phyloP scores from a whole-genome alignment of 129 eudicot genomes.

The Arctium minus region DNA sequence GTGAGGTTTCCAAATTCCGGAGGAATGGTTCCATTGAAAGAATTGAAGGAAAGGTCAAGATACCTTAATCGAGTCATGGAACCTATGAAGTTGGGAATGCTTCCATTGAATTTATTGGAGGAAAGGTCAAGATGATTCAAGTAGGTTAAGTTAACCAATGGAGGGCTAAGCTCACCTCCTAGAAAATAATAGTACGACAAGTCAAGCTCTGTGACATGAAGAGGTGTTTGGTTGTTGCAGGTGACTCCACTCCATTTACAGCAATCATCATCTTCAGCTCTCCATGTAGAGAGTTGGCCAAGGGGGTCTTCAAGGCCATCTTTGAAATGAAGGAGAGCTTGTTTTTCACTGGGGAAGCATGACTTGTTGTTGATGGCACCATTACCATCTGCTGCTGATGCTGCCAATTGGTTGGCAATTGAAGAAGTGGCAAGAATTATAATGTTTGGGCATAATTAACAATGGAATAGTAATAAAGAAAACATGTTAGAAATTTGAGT shows the following conservation, averaged over 20 bases:
- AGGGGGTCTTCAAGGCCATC: not conserved
- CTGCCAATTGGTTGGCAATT: too few relatives aligned
- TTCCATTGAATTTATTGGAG: not conserved
- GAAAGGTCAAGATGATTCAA: slow-evolving; percentile 23
- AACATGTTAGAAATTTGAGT: too few relatives aligned
- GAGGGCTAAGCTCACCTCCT: slow-evolving; percentile 25
- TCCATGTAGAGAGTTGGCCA: too few relatives aligned
- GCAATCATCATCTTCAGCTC: too few relatives aligned
- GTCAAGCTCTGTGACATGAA: not conserved
- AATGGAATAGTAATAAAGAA: too few relatives aligned
- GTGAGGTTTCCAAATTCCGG: not conserved
- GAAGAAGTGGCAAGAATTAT: too few relatives aligned
- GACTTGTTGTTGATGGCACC: not conserved
- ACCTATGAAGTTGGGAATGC: not conserved
- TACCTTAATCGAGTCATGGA: not conserved
- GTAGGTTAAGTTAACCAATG: slow-evolving; percentile 21
- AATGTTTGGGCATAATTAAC: not conserved
- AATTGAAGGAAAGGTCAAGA: slow-evolving; percentile 4
- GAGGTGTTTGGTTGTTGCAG: too few relatives aligned
- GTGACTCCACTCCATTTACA: too few relatives aligned
- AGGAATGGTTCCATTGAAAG: slow-evolving; percentile 12
- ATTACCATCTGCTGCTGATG: too few relatives aligned
- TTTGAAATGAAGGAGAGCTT: not conserved
- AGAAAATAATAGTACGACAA: not conserved
- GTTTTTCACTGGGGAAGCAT: not conserved